Evolutionary conservation across 257 asterid species (phyloP).

Genomic region (Mitragyna speciosa): DNA sequence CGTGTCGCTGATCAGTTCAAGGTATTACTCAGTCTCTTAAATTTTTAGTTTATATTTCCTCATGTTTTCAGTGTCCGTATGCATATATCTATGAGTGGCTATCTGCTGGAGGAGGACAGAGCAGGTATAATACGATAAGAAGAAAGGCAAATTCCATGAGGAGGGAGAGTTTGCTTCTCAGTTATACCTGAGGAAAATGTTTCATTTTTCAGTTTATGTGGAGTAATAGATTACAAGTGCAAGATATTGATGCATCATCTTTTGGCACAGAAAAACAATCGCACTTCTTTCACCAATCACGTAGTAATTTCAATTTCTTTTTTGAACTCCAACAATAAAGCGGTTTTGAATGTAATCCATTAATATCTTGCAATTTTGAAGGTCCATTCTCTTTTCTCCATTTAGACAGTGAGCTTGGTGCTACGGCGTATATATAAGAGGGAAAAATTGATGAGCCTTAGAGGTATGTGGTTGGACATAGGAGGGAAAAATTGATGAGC

Average conservation of each 20-base stretch:
- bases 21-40: too few relatives aligned
- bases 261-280: background rate
- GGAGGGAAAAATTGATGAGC: background rate
- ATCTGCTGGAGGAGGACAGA: too few relatives aligned
- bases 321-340: background rate
- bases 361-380: background rate
- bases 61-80: too few relatives aligned
- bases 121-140: too few relatives aligned
- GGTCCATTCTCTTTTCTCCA: background rate
- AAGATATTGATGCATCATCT: background rate
- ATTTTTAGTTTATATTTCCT: too few relatives aligned
- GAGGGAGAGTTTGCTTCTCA: too few relatives aligned
- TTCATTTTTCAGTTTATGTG: background rate
- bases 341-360: background rate
- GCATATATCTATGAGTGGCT: too few relatives aligned
- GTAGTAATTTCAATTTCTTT: too few relatives aligned
- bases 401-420: background rate
- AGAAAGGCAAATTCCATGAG: too few relatives aligned
- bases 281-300: too few relatives aligned
- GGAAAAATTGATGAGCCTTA: background rate
- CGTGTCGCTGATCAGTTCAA: too few relatives aligned
- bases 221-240: background rate
- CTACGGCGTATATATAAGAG: background rate
- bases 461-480: background rate
- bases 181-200: too few relatives aligned